These are phyloP conservation scores for Paracoccidioides lutzii DNA, from an alignment of 2,329 filamentous ascomycete species.

Conservation along the genomic window DNA sequence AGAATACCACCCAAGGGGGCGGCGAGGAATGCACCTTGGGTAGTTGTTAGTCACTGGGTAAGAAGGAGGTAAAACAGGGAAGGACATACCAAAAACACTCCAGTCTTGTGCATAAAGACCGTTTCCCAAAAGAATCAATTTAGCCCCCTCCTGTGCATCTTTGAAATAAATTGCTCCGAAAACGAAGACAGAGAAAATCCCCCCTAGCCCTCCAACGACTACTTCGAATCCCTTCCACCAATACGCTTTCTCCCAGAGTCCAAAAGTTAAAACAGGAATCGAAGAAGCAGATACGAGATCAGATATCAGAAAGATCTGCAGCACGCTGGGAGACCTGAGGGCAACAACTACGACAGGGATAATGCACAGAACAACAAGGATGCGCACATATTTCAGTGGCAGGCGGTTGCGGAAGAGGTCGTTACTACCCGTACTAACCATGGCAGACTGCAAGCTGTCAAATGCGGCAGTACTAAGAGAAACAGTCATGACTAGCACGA, in stretches of 20 bases:
- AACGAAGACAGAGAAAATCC: slow-evolving; percentile 66
- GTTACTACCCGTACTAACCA: slow-evolving; percentile 75
- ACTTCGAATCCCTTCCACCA: slow-evolving; percentile 75
- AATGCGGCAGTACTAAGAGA: slow-evolving; percentile 65
- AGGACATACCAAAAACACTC: slow-evolving; percentile 54
- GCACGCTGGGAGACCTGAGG: slow-evolving; percentile 13
- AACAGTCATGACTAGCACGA: slow-evolving; percentile 70
- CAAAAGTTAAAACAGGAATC: slow-evolving; percentile 63
- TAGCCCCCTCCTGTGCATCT: slow-evolving; percentile 47
- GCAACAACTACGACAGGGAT: slow-evolving; percentile 48
- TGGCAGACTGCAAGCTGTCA: slow-evolving; percentile 67
- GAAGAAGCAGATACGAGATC: slow-evolving; percentile 58
- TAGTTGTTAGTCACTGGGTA: neutral
- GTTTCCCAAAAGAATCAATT: slow-evolving; percentile 57
- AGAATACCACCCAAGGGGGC: slow-evolving; percentile 63
- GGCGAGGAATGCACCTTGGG: slow-evolving; percentile 56
- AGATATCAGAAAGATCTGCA: slow-evolving; percentile 14
- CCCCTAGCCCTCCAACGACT: slow-evolving; percentile 62
- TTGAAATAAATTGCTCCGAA: slow-evolving; percentile 71
- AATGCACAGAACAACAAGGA: slow-evolving; percentile 56
- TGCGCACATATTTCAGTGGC: slow-evolving; percentile 60
- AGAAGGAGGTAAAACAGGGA: neutral
- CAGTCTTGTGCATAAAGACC: slow-evolving; percentile 67
- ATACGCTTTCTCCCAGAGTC: slow-evolving; percentile 50
- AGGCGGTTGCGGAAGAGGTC: slow-evolving; percentile 74